Percentiles rank a stretch among this genome's conserved stretches.
phyloP scores from a whole-genome alignment of 148 eudicot species.

The Selenicereus undatus region DNA sequence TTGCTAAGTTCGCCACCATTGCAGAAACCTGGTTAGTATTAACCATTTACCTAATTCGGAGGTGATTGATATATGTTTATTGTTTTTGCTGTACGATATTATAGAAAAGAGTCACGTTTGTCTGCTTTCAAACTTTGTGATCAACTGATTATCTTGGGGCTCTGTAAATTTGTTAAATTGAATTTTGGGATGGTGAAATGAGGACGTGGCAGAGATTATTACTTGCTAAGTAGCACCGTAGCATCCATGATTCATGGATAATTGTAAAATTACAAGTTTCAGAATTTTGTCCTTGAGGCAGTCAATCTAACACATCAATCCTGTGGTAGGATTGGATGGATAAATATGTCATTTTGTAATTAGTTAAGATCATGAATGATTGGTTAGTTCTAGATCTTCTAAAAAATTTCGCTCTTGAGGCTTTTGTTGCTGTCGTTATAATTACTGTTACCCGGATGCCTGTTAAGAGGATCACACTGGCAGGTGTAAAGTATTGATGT shows the following conservation, averaged over 20 bases:
- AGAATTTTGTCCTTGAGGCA: neutral
- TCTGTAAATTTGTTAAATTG: neutral
- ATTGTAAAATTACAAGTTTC: too few species aligned
- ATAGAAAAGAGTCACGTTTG: neutral
- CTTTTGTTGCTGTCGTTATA: neutral
- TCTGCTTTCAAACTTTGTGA: neutral
- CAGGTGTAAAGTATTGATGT: neutral
- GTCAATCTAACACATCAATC: neutral
- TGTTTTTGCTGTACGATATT: neutral
- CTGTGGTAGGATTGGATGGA: neutral
- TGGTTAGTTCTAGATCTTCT: too few species aligned
- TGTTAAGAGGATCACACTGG: too few species aligned
- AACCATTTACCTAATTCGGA: neutral
- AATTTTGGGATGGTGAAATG: neutral
- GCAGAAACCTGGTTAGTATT: constrained; percentile 70
- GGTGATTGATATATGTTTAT: neutral
- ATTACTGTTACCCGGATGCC: neutral
- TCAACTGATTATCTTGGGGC: neutral
- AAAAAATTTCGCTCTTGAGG: too few species aligned
- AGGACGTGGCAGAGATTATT: neutral
- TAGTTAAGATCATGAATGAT: neutral
- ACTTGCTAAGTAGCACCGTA: neutral
- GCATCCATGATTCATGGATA: neutral
- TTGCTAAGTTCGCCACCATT: constrained; percentile 70
- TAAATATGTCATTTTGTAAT: neutral